These are phyloP conservation scores for Cladophialophora carrionii DNA, from an alignment of 2,329 filamentous ascomycete genomes.

Conservation along the genomic window DNA sequence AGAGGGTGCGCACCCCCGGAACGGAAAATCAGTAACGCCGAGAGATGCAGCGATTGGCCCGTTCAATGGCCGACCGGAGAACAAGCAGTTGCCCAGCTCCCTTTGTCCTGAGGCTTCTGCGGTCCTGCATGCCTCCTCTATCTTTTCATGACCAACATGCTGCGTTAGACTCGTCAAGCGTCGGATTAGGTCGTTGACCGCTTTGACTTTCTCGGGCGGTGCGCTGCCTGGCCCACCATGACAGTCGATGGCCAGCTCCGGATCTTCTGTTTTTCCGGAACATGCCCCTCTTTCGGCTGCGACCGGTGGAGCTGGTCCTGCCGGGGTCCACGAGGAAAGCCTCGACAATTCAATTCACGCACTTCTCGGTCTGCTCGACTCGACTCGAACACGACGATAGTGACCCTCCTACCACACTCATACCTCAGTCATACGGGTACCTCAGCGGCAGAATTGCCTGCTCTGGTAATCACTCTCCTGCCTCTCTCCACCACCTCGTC, in stretches of 20 bases:
- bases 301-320: conserved; percentile 1
- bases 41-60: conserved; percentile 25
- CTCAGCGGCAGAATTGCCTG: neutral
- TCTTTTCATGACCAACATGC: neutral
- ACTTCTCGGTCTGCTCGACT: neutral
- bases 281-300: neutral
- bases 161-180: neutral
- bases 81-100: neutral
- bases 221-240: neutral
- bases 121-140: neutral
- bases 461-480: neutral
- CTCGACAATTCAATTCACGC: neutral
- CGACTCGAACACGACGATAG: no score
- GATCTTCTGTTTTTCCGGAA: neutral
- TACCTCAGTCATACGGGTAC: neutral
- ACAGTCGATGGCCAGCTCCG: neutral
- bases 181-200: neutral
- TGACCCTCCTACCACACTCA: neutral
- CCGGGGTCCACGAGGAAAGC: conserved; percentile 10
- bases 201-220: neutral
- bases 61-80: conserved; percentile 19
- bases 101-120: neutral
- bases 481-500: neutral
- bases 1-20: conserved; percentile 17
- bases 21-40: conserved; percentile 34